phyloP scores from a whole-genome alignment of 2,329 filamentous ascomycete species.

The Boeremia exigua region DNA sequence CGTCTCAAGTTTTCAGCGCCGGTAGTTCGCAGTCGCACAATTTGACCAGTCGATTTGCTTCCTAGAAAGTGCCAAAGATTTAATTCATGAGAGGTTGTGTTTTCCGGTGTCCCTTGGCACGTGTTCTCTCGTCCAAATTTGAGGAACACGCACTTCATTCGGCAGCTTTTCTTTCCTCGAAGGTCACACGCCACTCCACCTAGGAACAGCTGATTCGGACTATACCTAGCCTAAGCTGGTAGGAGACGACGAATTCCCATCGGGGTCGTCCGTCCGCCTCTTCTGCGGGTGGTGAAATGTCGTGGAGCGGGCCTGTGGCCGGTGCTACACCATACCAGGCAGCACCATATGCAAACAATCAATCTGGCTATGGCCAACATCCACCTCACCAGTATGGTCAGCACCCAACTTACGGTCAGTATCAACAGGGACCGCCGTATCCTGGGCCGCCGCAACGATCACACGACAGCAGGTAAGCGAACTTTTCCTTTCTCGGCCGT shows the following conservation, averaged over 20 bases:
- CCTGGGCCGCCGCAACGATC: constrained; percentile 31
- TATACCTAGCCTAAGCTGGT: neutral
- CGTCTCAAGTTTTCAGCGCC: neutral
- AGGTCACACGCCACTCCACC: constrained; percentile 4
- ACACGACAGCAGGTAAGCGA: constrained; percentile 43
- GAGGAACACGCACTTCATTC: constrained; percentile 27
- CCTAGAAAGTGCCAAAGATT: neutral
- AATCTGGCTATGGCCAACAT: constrained; percentile 34
- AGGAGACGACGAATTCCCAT: neutral
- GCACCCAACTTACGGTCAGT: constrained; percentile 41
- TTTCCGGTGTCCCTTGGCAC: constrained; percentile 29
- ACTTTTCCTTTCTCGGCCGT: neutral
- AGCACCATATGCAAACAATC: constrained; percentile 35
- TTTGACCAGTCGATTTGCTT: constrained; percentile 5
- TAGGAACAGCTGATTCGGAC: neutral
- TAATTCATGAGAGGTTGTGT: constrained; percentile 15
- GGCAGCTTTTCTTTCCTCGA: constrained; percentile 21
- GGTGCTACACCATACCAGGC: constrained; percentile 43
- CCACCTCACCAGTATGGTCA: constrained; percentile 41
- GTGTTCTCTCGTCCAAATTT: constrained; percentile 37
- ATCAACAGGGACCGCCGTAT: constrained; percentile 33
- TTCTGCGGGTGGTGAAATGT: constrained; percentile 32
- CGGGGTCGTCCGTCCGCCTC: neutral
- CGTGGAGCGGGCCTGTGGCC: constrained; percentile 45
- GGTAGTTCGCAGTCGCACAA: neutral